Base-by-base conservation (phyloP, 2,329 filamentous ascomycete genomes). In the Monascus ruber region DNA sequence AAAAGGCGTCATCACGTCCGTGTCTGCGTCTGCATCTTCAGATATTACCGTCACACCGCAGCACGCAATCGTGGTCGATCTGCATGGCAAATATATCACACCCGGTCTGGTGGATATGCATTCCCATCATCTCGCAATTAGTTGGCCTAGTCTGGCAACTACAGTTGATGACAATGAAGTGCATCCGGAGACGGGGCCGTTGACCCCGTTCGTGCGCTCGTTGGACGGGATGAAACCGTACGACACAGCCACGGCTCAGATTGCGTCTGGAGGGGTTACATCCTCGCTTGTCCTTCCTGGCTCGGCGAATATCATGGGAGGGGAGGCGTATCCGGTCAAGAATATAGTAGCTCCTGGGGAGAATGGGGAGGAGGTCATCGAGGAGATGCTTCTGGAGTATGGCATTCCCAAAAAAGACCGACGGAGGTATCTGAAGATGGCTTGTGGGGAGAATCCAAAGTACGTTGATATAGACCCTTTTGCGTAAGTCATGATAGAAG, bases 391-490 rank as follows among this genome's bases (percentile, higher is more conserved):
- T 64, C 65, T 83, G 6, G 79, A 80, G 1, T 77, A 82, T 37
- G 79, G 79, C 0, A 35, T 47, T 17, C 38, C 41, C 4, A 46
- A 48, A 27, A 77, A 80, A 33, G 67, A 69, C 24, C 74, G 66
- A 43, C 81, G 78, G 74, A 70, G 81, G 17, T 84, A 81, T 56
- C 81, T 85, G 70, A 84, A 85, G 63, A 84, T 84, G 79, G 81
- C 81, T 0, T 84, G 79, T 46, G 80, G 80, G 29, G 80, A 84
- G 59, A 84, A 84, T 49, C 65, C 79, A 1, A 82, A 82, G 62
- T 62, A 31, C 7, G 29, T n/a, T n/a, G 29, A 31, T n/a, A n/a
- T 2, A 31, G 7, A n/a, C 29, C 7, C n/a, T n/a, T 31, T 17
- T 17, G 17, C 17, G 17, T 17, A 17, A 17, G 17, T 17, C 17